Evolutionary conservation across 2,329 filamentous ascomycete species (phyloP).

Genomic region (Akanthomyces lecanii): DNA sequence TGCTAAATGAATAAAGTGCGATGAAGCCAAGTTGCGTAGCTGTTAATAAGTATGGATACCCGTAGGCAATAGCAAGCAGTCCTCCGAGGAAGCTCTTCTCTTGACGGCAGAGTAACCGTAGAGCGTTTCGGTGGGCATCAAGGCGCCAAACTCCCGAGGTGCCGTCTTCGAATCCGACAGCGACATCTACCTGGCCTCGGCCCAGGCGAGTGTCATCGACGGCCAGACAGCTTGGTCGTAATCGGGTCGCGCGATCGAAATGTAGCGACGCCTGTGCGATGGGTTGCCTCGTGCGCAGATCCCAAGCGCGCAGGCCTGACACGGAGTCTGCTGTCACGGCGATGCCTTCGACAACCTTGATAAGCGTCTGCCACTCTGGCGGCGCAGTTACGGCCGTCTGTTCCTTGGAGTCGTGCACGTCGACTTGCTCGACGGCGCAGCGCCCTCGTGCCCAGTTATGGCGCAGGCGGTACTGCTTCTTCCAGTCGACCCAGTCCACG

Average conservation of each 20-base stretch:
- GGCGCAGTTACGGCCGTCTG: conserved; percentile 17
- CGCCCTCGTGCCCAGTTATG: conserved; percentile 88
- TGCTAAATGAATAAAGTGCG: conserved; percentile 67
- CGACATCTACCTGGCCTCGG: conserved; percentile 51
- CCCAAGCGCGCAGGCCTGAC: conserved; percentile 75
- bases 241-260: conserved; percentile 21
- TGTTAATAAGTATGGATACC: conserved; percentile 71
- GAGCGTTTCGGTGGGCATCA: conserved; percentile 36
- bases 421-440: conserved; percentile 75
- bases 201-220: conserved; percentile 52
- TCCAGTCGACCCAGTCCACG: conserved; percentile 65
- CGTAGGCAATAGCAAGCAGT: conserved; percentile 66
- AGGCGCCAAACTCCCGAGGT: conserved; percentile 67
- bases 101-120: conserved; percentile 55
- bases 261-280: conserved; percentile 47
- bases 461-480: conserved; percentile 78
- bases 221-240: conserved; percentile 58
- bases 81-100: conserved; percentile 58
- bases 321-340: conserved; percentile 70
- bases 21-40: conserved; percentile 71
- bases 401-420: conserved; percentile 43
- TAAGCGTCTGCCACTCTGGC: conserved; percentile 57
- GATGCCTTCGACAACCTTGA: conserved; percentile 71
- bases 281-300: conserved; percentile 58
- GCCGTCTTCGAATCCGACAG: conserved; percentile 68